Evolutionary conservation across 225 moss, liverwort and hornwort species (phyloP).

Genomic region (Straminergon stramineum): DNA sequence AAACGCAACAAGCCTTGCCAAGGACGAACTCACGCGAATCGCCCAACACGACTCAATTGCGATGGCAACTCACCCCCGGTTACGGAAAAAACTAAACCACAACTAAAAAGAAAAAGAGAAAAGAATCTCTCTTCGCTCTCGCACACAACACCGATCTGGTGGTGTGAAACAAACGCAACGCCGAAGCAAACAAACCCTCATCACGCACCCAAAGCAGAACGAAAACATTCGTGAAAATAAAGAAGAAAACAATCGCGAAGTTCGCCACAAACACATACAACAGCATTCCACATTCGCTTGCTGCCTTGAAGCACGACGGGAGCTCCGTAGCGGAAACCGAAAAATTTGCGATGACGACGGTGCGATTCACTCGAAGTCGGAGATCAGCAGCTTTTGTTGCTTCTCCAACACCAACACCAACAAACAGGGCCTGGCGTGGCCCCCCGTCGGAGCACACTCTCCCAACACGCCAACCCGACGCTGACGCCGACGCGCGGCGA

Average conservation of each 20-base stretch:
- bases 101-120: background rate
- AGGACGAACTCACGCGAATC: background rate
- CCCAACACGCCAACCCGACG: background rate
- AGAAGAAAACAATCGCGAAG: background rate
- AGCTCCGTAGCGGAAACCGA: background rate
- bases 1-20: background rate
- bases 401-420: background rate
- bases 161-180: background rate
- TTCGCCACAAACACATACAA: background rate
- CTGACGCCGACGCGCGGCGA: background rate
- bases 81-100: background rate
- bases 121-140: background rate
- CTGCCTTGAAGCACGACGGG: background rate
- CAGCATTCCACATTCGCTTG: constrained; percentile 13
- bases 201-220: background rate
- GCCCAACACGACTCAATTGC: background rate
- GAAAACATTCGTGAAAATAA: background rate
- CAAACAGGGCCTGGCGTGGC: background rate
- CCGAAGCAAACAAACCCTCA: background rate
- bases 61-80: background rate
- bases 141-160: background rate
- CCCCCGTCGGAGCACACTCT: constrained; percentile 7
- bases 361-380: background rate
- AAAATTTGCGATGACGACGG: background rate
- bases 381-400: background rate